Base-by-base conservation (phyloP, 129 eudicot genomes). In the Silybum marianum region DNA sequence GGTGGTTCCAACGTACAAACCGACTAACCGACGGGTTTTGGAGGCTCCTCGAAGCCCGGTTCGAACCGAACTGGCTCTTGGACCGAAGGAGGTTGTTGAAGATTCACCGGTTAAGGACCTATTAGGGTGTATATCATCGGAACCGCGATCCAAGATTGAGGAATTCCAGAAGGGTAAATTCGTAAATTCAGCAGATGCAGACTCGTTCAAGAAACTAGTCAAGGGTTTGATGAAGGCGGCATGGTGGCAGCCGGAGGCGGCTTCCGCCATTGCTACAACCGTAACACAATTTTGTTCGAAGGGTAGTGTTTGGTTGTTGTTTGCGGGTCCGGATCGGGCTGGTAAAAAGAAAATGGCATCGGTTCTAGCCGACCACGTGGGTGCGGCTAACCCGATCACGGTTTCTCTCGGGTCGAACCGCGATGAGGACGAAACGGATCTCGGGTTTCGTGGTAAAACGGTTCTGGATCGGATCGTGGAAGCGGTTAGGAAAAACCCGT, bases 171-270 rank as follows among this genome's bases (percentile, higher is more conserved):
- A 80, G 76, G 94, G 86, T 21, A 91, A 88, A 68, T 90, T 93
- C 39, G 83, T 84, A 60, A 85, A 71, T 72, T 71, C 88, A 24
- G 69, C 73, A 25, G 97, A 96, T 69, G 83, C 91, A 1, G 91
- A 86, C 75, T 84, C 91, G 2, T 96, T 88, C 87, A 96, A 93
- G 89, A 93, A 83, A 81, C 98, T 96, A 44, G 89, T 96, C 73
- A 96, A 93, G 85, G 95, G 93, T 54, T 80, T 96, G 42, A 93
- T 90, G 91, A 95, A 86, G 86, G 86, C 83, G 70, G 99, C 92
- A 0, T 91, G 98, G 95, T 96, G 99, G 99, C 99, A 96, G 80
- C 92, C 89, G 0, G 99, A 91, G 32, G 99, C 98, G 30, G 98
- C 99, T 32, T 88, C 98, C 16, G 82, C 87, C 4, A 85, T 96